Percentiles rank a stretch among this genome's conserved stretches.
Conservation (phyloP, 345 rosid genomes). For the Murraya koenigii region DNA sequence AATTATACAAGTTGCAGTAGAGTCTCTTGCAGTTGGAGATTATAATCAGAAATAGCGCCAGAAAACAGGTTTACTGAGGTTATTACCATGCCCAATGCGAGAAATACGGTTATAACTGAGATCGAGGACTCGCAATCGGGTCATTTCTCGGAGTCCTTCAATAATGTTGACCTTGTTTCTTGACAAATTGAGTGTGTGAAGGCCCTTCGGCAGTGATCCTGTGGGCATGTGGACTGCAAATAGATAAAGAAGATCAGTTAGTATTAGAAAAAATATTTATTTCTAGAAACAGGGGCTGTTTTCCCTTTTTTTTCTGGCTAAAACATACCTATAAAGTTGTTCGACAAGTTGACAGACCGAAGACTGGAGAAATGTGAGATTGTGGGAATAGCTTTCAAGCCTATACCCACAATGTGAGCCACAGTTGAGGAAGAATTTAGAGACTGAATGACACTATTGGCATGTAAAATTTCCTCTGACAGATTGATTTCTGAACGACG, state of each 20-base stretch:
- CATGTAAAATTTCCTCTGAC: conserved; percentile 64
- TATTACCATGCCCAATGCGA: conserved; percentile 84
- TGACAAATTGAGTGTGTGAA: conserved; percentile 70
- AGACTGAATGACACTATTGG: conserved; percentile 68
- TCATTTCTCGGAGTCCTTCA: conserved; percentile 85
- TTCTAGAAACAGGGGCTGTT: background rate
- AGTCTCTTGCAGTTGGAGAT: background rate
- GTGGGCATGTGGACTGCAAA: conserved; percentile 65
- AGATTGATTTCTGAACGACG: conserved; percentile 38
- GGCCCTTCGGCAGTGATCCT: conserved; percentile 85
- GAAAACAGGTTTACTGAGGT: background rate
- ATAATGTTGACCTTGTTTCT: conserved; percentile 75
- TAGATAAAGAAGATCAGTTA: background rate
- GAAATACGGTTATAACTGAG: conserved; percentile 91
- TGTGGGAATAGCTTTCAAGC: conserved; percentile 78
- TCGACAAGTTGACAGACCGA: conserved; percentile 71
- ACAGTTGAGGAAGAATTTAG: conserved; percentile 80
- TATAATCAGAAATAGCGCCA: background rate
- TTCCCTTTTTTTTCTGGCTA: background rate
- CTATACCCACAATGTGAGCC: conserved; percentile 74
- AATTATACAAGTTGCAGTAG: background rate
- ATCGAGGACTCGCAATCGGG: conserved; percentile 71
- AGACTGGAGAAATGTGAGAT: conserved; percentile 70
- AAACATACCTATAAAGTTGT: conserved; percentile 76
- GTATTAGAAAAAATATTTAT: background rate